Base-by-base conservation (phyloP, 345 rosid genomes). In the Brassica juncea region DNA sequence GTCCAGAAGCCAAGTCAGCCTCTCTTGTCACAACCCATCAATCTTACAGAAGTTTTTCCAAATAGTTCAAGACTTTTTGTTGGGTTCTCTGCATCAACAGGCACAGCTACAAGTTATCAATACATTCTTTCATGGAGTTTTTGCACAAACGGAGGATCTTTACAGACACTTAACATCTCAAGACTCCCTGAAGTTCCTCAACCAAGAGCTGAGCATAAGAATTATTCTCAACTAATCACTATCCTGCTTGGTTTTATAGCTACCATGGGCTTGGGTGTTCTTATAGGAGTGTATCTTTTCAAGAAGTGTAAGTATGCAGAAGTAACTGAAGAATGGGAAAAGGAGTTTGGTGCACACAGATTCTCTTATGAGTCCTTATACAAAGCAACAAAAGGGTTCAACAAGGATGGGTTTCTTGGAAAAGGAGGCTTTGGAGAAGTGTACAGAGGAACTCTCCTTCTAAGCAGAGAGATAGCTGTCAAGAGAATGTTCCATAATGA, bases 41-140 rank as follows among this genome's bases (percentile, higher is more conserved):
- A 88, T 84, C 71, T 90, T 57, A 85, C 86, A 12, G 67, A 79
- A 0, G 8, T 81, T 19, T 67, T 90, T 66, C 34, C 77, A 1
- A 82, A 84, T 6, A 27, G 75, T 55, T 72, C 75, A 62, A 72
- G 21, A 72, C 15, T 79, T 5, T 86, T 80, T 35, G 82, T 88
- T 19, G 97, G 94, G 12, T 86, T 92, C 84, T 86, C 90, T 12
- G 86, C 90, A 19, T 47, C 93, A 4, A 88, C 91, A 8, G 86
- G 91, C 3, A 35, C 80, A 2, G 16, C 78, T n/a, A 1, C 23
- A 10, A 81, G 87, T 30, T 42, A 79, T 35, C 92, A 90, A 0
- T 88, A 86, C 15, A 23, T 89, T 52, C 84, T 87, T 35, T 86
- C 87, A 8, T 91, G 97, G 92, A 91, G 88, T 80, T 91, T 85